Evolutionary conservation across 208 protist genomes (phyloP).

Genomic region (Crithidia expoeki): DNA sequence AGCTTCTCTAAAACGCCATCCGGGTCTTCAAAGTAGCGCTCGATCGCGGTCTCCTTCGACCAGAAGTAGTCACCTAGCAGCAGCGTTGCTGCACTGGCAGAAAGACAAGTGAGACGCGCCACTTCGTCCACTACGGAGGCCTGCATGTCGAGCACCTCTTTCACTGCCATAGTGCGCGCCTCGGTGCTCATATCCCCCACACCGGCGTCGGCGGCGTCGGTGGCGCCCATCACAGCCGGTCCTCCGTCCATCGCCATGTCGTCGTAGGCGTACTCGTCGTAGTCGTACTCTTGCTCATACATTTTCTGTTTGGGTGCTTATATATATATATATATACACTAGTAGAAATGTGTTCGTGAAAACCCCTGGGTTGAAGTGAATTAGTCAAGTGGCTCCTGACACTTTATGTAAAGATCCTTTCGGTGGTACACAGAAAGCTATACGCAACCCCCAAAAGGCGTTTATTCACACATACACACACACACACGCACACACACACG

Average conservation of each 20-base stretch:
- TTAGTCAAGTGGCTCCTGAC: no score
- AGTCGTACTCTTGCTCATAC: conserved; percentile 22
- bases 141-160: conserved; percentile 29
- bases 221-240: background rate
- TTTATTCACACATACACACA: no score
- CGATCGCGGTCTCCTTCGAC: conserved; percentile 26
- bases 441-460: no score
- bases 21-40: conserved; percentile 29
- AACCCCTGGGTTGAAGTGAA: no score
- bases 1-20: conserved; percentile 12
- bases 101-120: conserved; percentile 21
- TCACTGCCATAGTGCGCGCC: conserved; percentile 23
- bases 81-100: conserved; percentile 14
- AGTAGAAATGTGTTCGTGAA: no score
- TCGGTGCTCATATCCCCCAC: conserved; percentile 5
- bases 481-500: no score
- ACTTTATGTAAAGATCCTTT: no score
- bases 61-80: conserved; percentile 18
- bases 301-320: background rate
- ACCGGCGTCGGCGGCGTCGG: background rate
- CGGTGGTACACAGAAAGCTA: no score
- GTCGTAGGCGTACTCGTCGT: conserved; percentile 28
- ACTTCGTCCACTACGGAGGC: conserved; percentile 19
- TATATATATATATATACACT: no score
- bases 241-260: background rate